Base-by-base conservation (phyloP, 768 basidiomycete species). In the Phaeotremella fagi region DNA sequence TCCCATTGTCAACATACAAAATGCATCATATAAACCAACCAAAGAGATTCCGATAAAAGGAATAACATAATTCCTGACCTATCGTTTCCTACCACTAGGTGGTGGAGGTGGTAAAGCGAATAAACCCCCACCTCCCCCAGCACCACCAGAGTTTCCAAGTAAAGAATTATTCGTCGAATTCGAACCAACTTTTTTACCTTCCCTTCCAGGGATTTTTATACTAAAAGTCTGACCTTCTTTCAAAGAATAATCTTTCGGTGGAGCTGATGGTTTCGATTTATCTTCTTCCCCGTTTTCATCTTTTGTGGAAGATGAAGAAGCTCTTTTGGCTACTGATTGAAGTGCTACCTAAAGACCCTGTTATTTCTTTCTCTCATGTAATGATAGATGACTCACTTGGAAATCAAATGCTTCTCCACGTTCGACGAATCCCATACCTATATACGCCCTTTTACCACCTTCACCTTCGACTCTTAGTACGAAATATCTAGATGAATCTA, bases 151-250 rank as follows among this genome's bases (percentile, higher is more conserved):
- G 2, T 50, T 52, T n/a, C n/a, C n/a, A n/a, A n/a, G n/a, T n/a
- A n/a, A n/a, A n/a, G n/a, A n/a, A n/a, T n/a, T n/a, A n/a, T n/a
- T n/a, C n/a, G n/a, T n/a, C 11, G 52, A 31, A 4, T 26, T 31
- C 3, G 51, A 44, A n/a, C 51, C 43, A 28, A 45, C 15, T 28
- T 59, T 56, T 48, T 59, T 61, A 45, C 56, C 63, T 26, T 67
- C 68, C 24, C 68, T 52, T 11, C 90, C 90, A 5, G 91, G 92
- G 54, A 95, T 88, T 28, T 82, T 68, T 55, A 97, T 94, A 3
- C 86, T 85, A 73, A 97, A 92, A 0, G 91, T 95, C 72, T 97
- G 88, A 7, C 91, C 91, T 62, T 90, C 89, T 73, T 94, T 95
- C 62, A 97, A 76, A 33, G 86, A 87, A 75, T 90, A 95, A 63